A percentile compares a stretch with the other conserved stretches of the same genome.
Conservation (phyloP, 1,139 yeast species). For the Keqinozyma sinolaborantium region DNA sequence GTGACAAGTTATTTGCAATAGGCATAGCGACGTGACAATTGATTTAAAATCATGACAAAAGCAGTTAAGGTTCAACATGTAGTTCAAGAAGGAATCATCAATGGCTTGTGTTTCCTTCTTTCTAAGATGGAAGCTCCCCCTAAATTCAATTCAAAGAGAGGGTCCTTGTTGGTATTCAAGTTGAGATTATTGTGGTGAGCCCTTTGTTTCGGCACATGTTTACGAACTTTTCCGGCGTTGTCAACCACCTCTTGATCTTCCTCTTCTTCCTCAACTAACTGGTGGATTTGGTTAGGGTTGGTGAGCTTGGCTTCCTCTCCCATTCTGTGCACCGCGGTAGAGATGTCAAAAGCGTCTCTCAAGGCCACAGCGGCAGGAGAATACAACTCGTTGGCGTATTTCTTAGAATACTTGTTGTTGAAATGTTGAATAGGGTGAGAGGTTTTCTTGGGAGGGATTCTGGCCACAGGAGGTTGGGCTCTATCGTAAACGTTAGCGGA, state of each 20-base stretch:
- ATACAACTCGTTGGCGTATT: slow-evolving; percentile 34
- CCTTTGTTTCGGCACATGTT: slow-evolving; percentile 13
- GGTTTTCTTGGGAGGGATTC: slow-evolving; percentile 2
- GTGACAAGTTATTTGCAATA: no score
- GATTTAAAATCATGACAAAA: no score
- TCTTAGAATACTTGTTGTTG: slow-evolving; percentile 21
- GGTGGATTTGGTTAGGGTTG: slow-evolving; percentile 20
- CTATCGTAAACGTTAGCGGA: slow-evolving; percentile 5
- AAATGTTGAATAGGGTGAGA: slow-evolving; percentile 25
- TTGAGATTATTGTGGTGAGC: slow-evolving; percentile 12
- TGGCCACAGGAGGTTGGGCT: slow-evolving; percentile 4
- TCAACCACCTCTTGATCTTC: slow-evolving; percentile 25
- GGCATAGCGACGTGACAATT: no score
- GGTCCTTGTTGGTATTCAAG: slow-evolving; percentile 2
- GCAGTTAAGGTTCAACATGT: no score
- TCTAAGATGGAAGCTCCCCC: slow-evolving; percentile 80
- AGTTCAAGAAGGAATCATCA: slow-evolving; percentile 8
- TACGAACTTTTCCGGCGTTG: slow-evolving; percentile 18
- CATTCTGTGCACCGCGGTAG: slow-evolving; percentile 90
- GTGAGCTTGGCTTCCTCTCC: slow-evolving; percentile 75
- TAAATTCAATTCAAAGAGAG: slow-evolving; percentile 63
- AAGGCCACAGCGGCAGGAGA: slow-evolving; percentile 92
- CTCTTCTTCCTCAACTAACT: slow-evolving; percentile 37
- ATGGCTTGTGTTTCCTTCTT: slow-evolving; percentile 50
- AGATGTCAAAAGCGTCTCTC: slow-evolving; percentile 92